Percentiles rank a stretch among this genome's conserved stretches.
These are phyloP conservation scores for Mycena polygramma DNA, from an alignment of 768 basidiomycete genomes.

Conservation along the genomic window DNA sequence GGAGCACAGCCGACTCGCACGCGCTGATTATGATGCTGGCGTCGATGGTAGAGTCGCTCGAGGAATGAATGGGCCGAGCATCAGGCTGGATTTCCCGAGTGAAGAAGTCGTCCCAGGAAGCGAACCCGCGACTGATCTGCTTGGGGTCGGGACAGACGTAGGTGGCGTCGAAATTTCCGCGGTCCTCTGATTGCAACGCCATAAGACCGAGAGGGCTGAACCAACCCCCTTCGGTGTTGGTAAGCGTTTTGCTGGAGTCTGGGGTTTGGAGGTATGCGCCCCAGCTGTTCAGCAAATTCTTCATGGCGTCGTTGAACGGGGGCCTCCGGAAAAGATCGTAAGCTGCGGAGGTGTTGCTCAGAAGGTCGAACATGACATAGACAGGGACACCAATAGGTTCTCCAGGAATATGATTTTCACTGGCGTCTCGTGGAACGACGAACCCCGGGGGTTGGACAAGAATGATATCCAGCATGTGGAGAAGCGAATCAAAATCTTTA, in stretches of 20 bases:
- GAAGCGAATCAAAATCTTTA: constrained; percentile 7
- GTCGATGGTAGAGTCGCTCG: constrained; percentile 27
- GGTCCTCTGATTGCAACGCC: background rate
- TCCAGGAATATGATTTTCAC: background rate
- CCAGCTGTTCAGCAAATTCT: constrained; percentile 1
- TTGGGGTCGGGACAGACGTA: constrained; percentile 44
- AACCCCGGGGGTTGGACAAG: background rate
- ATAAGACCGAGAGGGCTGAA: background rate
- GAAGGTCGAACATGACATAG: background rate
- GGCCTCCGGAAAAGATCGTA: constrained; percentile 11
- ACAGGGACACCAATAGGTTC: constrained; percentile 4
- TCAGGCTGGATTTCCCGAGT: constrained; percentile 48
- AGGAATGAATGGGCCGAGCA: constrained; percentile 50
- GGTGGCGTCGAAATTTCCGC: constrained; percentile 25
- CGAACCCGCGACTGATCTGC: constrained; percentile 51
- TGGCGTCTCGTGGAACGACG: background rate
- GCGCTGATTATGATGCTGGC: constrained; percentile 52
- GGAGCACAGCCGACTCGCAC: constrained; percentile 60
- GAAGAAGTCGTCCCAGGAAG: constrained; percentile 61
- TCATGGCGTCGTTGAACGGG: constrained; percentile 2
- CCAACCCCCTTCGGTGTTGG: background rate
- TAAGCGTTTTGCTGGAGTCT: constrained; percentile 10
- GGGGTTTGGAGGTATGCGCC: constrained; percentile 2
- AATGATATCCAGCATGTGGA: constrained; percentile 8
- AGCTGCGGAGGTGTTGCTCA: constrained; percentile 10